Evolutionary conservation across 2,329 filamentous ascomycete species (phyloP).

Genomic region (Pyricularia sp.): DNA sequence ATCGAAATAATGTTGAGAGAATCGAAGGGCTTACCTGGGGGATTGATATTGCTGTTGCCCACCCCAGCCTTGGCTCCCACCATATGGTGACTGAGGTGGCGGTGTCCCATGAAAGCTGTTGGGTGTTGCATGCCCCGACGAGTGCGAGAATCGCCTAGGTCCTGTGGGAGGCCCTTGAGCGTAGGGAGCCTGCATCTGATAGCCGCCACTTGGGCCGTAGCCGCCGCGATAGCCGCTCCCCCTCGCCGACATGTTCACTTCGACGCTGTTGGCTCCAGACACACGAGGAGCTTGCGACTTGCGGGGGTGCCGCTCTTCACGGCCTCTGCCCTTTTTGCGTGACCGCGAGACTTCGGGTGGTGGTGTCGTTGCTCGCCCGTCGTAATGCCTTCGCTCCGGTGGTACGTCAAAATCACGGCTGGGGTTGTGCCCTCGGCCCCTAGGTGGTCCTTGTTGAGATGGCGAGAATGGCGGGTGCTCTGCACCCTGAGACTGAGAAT

Average conservation of each 20-base stretch:
- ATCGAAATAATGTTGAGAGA: not conserved
- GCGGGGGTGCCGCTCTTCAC: conserved; percentile 25
- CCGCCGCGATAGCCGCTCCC: conserved; percentile 28
- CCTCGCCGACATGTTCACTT: conserved; percentile 35
- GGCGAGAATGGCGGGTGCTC: not conserved
- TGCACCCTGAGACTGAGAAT: not conserved
- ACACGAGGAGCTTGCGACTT: conserved; percentile 17
- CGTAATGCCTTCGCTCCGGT: conserved; percentile 3
- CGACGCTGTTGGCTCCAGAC: conserved; percentile 35
- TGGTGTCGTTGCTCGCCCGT: conserved; percentile 2
- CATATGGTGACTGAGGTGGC: conserved; percentile 27
- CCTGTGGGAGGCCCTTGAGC: conserved; percentile 16
- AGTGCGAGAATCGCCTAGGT: conserved; percentile 23
- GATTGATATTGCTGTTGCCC: conserved; percentile 23
- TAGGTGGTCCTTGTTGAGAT: not conserved
- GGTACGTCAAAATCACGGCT: conserved; percentile 2
- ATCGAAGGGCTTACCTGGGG: conserved; percentile 23
- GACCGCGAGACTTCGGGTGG: conserved; percentile 7
- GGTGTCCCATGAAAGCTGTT: conserved; percentile 32
- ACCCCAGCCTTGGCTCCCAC: conserved; percentile 23
- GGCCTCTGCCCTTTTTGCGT: conserved; percentile 22
- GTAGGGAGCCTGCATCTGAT: conserved; percentile 23
- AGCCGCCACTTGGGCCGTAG: conserved; percentile 17
- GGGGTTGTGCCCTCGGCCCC: not conserved
- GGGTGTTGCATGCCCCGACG: conserved; percentile 26